Evolutionary conservation across 805 yeast species (phyloP).

Genomic region (Ogataea haglerorum): DNA sequence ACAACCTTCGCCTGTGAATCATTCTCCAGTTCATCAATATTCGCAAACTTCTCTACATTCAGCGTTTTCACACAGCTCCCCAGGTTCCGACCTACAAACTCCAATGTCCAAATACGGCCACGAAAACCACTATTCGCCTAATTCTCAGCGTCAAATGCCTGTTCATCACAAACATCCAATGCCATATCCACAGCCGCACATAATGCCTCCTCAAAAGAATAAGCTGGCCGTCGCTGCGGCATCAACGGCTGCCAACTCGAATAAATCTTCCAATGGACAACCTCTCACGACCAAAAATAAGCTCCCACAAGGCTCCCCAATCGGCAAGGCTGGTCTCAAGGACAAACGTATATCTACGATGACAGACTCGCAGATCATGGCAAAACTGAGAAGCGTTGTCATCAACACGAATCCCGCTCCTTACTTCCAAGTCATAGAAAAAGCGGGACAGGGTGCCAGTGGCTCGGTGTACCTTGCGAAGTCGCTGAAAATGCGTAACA

Average conservation of each 20-base stretch:
- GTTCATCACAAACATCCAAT: constrained; percentile 7
- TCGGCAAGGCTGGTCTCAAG: constrained; percentile 23
- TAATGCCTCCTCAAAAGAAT: constrained; percentile 14
- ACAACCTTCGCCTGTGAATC: constrained; percentile 7
- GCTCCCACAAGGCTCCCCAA: constrained; percentile 22
- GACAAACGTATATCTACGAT: constrained; percentile 57
- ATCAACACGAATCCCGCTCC: constrained; percentile 83
- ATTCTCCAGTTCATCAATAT: constrained; percentile 6
- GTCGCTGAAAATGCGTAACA: constrained; percentile 45
- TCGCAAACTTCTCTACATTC: constrained; percentile 9
- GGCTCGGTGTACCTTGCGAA: constrained; percentile 92
- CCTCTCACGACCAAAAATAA: constrained; percentile 31
- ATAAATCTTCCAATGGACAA: constrained; percentile 17
- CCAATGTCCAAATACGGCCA: constrained; percentile 20
- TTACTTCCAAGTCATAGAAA: constrained; percentile 68
- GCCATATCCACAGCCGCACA: constrained; percentile 8
- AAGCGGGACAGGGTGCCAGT: constrained; percentile 97
- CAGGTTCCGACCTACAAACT: constrained; percentile 26
- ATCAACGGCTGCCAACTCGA: constrained; percentile 25
- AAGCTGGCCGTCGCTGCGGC: constrained; percentile 37
- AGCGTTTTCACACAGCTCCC: constrained; percentile 19
- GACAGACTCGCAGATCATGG: constrained; percentile 85
- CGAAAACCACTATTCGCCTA: constrained; percentile 18
- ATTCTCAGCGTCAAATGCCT: constrained; percentile 23
- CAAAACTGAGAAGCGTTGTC: constrained; percentile 78